Evolutionary conservation across 179 eudicot genomes (phyloP).

Genomic region (Amaranthus tricolor): DNA sequence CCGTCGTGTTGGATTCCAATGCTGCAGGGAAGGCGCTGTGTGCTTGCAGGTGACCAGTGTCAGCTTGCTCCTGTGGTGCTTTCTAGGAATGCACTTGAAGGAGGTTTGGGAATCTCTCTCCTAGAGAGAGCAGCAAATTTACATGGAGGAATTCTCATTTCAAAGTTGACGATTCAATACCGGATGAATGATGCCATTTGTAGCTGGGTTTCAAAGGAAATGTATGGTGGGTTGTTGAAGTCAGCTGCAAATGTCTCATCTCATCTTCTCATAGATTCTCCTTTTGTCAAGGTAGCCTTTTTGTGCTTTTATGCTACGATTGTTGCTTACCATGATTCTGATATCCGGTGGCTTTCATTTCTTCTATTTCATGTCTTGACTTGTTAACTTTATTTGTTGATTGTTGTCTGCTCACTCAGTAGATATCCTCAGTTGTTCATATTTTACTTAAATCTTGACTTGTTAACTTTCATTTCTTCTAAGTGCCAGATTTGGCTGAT

Average conservation of each 20-base stretch:
- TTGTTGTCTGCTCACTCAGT: background rate
- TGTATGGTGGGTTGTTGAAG: slow-evolving; percentile 66
- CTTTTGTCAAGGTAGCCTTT: slow-evolving; percentile 67
- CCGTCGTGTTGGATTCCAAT: slow-evolving; percentile 90
- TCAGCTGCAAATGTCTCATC: slow-evolving; percentile 62
- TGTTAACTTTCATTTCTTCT: background rate
- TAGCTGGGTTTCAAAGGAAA: slow-evolving; percentile 90
- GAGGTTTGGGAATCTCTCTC: slow-evolving; percentile 80
- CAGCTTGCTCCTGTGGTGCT: slow-evolving; percentile 86
- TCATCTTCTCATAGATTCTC: slow-evolving; percentile 80
- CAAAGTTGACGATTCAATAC: slow-evolving; percentile 68
- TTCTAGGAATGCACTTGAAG: slow-evolving; percentile 74
- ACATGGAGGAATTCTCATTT: slow-evolving; percentile 63
- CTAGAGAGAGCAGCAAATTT: slow-evolving; percentile 64
- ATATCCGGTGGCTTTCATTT: background rate
- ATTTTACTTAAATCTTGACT: background rate
- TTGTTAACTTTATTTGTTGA: background rate
- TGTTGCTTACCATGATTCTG: background rate
- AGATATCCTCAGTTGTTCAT: background rate
- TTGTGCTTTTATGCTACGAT: background rate
- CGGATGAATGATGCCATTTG: slow-evolving; percentile 87
- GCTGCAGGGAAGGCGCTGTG: slow-evolving; percentile 72
- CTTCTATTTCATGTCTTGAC: slow-evolving; percentile 6
- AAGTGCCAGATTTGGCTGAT: no score
- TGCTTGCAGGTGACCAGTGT: slow-evolving; percentile 87